Base-by-base conservation (phyloP, 2,329 filamentous ascomycete genomes). In the Rutstroemia sp. region DNA sequence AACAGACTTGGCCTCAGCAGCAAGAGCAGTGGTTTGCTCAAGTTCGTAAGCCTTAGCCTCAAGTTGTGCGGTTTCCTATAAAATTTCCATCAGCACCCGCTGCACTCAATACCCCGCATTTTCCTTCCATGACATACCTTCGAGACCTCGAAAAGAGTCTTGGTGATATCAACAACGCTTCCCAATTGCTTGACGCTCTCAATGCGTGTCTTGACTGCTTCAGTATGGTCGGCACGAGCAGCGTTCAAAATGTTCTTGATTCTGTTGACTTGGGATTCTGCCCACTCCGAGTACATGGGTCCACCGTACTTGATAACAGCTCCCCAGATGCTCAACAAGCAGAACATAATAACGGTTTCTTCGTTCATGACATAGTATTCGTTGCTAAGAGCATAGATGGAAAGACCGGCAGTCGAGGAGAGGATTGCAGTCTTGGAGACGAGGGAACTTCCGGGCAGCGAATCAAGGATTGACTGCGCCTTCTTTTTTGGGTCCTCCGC, bases 331-430 rank as follows among this genome's bases (percentile, higher is more conserved):
- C 87, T 90, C 72, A 97, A 79, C 69, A 99, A 81, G 75, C 88
- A 94, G 78, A 99, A 83, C 65, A 89, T 89, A 71, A 95, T 89
- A 72, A 99, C 88, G 63, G 92, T 88, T 81, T 99, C 94, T 82
- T 99, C 94, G 80, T 99, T 99, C 77, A 99, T 82, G 73, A 99
- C 91, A 78, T 96, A 97, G 81, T 97, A 91, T 84, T 99, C 94
- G 79, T 95, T 99, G 86, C 89, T 95, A 78, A 99, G 91, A 71
- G 91, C 94, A 73, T 94, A 95, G 74, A 95, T 83, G 70, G 89
- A 92, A 68, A 95, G 76, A 77, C 88, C 92, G 70, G 94, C 89
- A 64, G 87, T 87, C 69, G 90, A 92, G 71, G 92, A 97, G 70
- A 99, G 87, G 73, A 96, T 92, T 70, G 94, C 94, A 67, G 90